A percentile compares a stretch with the other conserved stretches of the same genome.
Evolutionary conservation across 1,284 basidiomycete species (phyloP).

Genomic region (Rhodotorula sp.): DNA sequence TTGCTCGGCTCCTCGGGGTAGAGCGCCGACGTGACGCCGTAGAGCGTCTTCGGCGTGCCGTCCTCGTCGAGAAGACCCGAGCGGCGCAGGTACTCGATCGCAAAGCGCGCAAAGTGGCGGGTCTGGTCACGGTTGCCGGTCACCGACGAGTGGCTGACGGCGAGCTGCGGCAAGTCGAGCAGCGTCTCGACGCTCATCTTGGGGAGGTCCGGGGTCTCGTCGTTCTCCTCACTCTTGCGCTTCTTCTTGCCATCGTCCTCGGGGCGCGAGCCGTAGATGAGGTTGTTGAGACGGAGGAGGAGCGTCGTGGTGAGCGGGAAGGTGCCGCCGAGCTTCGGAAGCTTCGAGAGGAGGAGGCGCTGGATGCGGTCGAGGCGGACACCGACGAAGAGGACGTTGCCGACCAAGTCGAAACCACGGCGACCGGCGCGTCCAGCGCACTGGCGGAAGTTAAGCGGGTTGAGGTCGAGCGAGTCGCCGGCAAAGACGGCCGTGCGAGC

Average conservation of each 20-base stretch:
- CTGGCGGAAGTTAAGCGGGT: constrained; percentile 69
- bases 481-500: constrained; percentile 67
- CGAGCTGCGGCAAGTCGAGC: constrained; percentile 61
- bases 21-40: constrained; percentile 49
- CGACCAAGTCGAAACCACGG: constrained; percentile 67
- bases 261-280: constrained; percentile 63
- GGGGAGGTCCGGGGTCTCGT: constrained; percentile 55
- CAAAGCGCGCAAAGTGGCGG: constrained; percentile 67
- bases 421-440: constrained; percentile 69
- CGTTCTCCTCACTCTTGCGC: constrained; percentile 50
- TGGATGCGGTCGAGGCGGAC: constrained; percentile 64
- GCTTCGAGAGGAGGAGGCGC: constrained; percentile 63
- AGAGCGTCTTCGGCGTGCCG: constrained; percentile 62
- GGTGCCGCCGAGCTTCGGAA: constrained; percentile 64
- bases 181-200: constrained; percentile 59
- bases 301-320: constrained; percentile 69
- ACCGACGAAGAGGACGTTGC: constrained; percentile 70
- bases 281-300: constrained; percentile 63
- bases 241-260: constrained; percentile 58
- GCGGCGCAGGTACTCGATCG: constrained; percentile 67
- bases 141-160: constrained; percentile 57
- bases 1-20: constrained; percentile 70
- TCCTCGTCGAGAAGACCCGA: constrained; percentile 58
- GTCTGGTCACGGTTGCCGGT: constrained; percentile 60
- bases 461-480: constrained; percentile 66